Base-by-base conservation (phyloP, 371 early-diverging fungal species). In the Mortierella sp. region DNA sequence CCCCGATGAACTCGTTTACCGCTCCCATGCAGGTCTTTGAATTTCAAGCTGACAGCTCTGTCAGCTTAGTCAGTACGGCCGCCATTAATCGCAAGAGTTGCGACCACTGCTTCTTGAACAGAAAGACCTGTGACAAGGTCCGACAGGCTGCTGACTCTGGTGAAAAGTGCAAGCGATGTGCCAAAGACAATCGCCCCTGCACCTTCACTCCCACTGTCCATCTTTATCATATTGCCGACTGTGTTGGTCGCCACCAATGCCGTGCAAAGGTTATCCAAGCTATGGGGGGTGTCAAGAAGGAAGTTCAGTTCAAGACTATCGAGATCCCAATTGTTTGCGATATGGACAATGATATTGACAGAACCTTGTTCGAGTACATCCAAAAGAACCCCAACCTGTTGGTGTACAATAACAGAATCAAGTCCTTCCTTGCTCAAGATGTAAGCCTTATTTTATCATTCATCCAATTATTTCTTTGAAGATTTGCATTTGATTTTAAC, bases 51-150 rank as follows among this genome's bases (percentile, higher is more conserved):
- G 83, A 81, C 70, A 52, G 65, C 40, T 66, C 76, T 16, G 83
- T 81, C 58, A 76, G 76, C 66, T 54, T 81, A 24, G 67, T 35
- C 60, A 81, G 83, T 60, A 73, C 76, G 6, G 83, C 83, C 3
- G 83, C 83, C 57, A 81, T 81, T n/a, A 73, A 69, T 49, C 76
- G 83, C 61, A 75, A 76, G 68, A 72, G 73, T 62, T 81, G 83
- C 62, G 83, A 81, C 45, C 83, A 81, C 64, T 81, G 83, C 62
- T 81, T 81, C 64, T 73, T 81, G 10, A 81, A 81, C 64, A 69
- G 83, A 22, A 81, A 81, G 68, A 81, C 83, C 1, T 81, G 83
- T 40, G 83, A 81, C 77, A 81, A 81, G 73, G 83, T 81, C 39
- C 83, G 83, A 14, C 70, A 70, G 30, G 66, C 58, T 3, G 72